A percentile compares a stretch with the other conserved stretches of the same genome.
These are phyloP conservation scores for Vigna trinervia DNA, from an alignment of 306 rosid species.

Conservation along the genomic window DNA sequence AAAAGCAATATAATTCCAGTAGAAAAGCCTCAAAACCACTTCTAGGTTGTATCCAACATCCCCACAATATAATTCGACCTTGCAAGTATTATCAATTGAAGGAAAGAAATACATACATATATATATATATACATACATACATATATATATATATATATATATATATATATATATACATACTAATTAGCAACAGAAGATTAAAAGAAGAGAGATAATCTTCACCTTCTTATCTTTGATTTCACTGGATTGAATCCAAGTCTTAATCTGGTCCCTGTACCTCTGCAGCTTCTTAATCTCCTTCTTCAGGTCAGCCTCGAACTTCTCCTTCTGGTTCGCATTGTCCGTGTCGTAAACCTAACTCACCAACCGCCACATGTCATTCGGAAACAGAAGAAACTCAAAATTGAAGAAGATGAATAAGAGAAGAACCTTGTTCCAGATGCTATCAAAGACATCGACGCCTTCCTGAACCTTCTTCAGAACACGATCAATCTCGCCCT, in stretches of 20 bases:
- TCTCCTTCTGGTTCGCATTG: conserved; percentile 92
- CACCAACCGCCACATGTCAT: not conserved
- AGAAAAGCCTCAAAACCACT: not conserved
- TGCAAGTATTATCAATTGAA: not conserved
- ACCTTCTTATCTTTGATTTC: conserved; percentile 95
- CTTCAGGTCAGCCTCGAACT: conserved; percentile 91
- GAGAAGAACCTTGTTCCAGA: conserved; percentile 76
- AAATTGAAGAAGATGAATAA: not conserved
- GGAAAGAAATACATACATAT: not conserved
- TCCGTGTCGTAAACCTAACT: conserved; percentile 82
- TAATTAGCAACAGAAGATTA: not conserved
- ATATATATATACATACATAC: too few species aligned
- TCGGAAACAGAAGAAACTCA: conserved; percentile 4
- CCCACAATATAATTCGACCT: not conserved
- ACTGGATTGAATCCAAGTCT: conserved; percentile 93
- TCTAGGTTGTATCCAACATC: not conserved
- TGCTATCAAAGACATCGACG: conserved; percentile 82
- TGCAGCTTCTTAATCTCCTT: conserved; percentile 93
- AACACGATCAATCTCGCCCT: conserved; percentile 92
- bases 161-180: too few species aligned
- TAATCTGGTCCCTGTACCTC: conserved; percentile 87
- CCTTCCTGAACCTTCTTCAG: conserved; percentile 93
- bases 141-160: too few species aligned
- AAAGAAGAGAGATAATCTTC: conserved; percentile 50
- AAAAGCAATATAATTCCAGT: too few species aligned